A percentile compares a stretch with the other conserved stretches of the same genome.
Evolutionary conservation across 2,329 filamentous ascomycete genomes (phyloP).

Genomic region (Mariannaea sp.): DNA sequence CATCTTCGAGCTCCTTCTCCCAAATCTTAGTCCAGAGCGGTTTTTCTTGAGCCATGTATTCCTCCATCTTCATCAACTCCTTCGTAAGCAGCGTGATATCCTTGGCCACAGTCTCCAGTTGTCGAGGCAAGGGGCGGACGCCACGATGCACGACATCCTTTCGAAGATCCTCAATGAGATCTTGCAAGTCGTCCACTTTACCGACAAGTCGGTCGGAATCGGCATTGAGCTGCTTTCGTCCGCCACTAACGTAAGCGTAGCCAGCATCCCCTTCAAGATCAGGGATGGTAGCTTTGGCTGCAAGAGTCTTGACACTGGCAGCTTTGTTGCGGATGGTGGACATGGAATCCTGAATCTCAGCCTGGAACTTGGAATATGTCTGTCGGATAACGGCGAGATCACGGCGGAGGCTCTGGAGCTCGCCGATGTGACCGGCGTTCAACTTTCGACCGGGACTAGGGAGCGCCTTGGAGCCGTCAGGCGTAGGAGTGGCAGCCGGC

Average conservation of each 20-base stretch:
- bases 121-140: constrained; percentile 85
- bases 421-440: constrained; percentile 68
- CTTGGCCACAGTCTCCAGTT: constrained; percentile 87
- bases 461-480: constrained; percentile 47
- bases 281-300: constrained; percentile 72
- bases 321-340: constrained; percentile 81
- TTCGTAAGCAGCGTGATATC: constrained; percentile 81
- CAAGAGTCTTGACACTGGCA: constrained; percentile 75
- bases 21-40: constrained; percentile 99
- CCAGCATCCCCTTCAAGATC: constrained; percentile 78
- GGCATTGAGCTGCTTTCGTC: constrained; percentile 83
- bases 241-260: constrained; percentile 80
- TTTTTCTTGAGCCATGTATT: constrained; percentile 89
- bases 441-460: constrained; percentile 49
- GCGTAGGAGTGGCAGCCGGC: constrained; percentile 49
- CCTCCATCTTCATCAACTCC: constrained; percentile 92
- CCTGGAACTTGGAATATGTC: constrained; percentile 89
- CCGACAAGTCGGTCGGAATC: constrained; percentile 91
- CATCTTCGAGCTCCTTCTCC: constrained; percentile 95
- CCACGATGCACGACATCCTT: constrained; percentile 95
- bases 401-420: constrained; percentile 80
- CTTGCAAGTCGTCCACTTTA: constrained; percentile 95
- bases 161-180: constrained; percentile 92
- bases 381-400: constrained; percentile 92
- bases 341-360: constrained; percentile 89